Evolutionary conservation across 345 rosid species (phyloP), one percentile per base, ranked within the genome.

Genomic region (Ricinus communis): DNA sequence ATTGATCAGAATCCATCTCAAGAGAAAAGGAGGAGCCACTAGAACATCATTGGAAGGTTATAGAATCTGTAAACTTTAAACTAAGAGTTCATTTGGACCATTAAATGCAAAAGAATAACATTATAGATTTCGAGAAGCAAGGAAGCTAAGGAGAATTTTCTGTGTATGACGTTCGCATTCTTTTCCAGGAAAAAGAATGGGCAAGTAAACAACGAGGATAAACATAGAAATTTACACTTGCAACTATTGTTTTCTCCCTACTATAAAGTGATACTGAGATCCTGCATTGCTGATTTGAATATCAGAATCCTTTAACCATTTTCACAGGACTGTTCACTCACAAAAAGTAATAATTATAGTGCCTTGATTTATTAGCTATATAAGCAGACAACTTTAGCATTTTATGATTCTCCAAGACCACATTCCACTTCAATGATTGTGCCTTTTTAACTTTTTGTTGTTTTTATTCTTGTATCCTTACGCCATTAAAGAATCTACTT

Each of bases 401-500:
- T 60, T 33, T 19, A 36, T 4, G 56, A 76, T 72, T 80, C 77
- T 63, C 21, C 15, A 1, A 47, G 57, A 45, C 57, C 59, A 40
- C 28, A 40, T 52, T 24, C 69, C 65, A 43, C 63, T 49, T 49
- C 14, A 30, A 41, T 16, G 51, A 47, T 59, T 27, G 38, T 25
- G 25, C 2, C 69, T 31, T 38, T 56, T 61, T 24, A 24, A 19
- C 25, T 45, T 69, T 46, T 70, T 53, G n/a, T 38, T 60, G 31
- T 24, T 43, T 54, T 49, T 71, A 60, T 64, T 68, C 74, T 65
- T 63, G 71, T 77, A 62, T 74, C 76, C 71, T 72, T 66, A 65
- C 41, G 65, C 50, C 61, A 53, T 22, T n/a, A 54, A 36, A 64
- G 79, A 72, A 82, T 74, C 76, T 62, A 56, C 16, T 45, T 11